Evolutionary conservation across 1,139 yeast species (phyloP).

Genomic region (Barnettozyma hawaiiensis): DNA sequence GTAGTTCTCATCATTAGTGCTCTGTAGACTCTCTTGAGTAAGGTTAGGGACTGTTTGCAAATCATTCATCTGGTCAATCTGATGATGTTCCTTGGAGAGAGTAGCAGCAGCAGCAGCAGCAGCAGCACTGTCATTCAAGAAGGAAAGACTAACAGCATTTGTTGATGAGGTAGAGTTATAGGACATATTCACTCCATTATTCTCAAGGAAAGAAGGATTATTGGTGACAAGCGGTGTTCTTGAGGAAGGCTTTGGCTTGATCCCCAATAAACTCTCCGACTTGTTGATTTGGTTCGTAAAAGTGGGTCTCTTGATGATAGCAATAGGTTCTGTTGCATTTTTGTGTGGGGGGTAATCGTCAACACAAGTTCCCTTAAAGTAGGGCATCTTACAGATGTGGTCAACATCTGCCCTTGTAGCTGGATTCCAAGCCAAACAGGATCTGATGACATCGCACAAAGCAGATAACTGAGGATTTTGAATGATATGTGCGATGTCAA

Average conservation of each 20-base stretch:
- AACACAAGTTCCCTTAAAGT: slow-evolving; percentile 43
- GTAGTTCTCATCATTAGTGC: slow-evolving; percentile 18
- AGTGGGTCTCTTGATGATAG: slow-evolving; percentile 1
- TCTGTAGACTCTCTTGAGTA: slow-evolving; percentile 13
- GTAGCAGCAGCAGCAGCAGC: too few species aligned
- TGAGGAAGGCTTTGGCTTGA: slow-evolving; percentile 1
- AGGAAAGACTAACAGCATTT: slow-evolving; percentile 5
- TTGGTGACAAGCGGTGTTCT: neutral
- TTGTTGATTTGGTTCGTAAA: slow-evolving; percentile 7
- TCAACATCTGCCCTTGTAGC: slow-evolving; percentile 43
- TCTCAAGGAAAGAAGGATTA: neutral
- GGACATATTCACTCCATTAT: neutral
- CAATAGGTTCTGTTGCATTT: neutral
- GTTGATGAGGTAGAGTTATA: slow-evolving; percentile 3
- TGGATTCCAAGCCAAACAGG: slow-evolving; percentile 67
- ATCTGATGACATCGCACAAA: slow-evolving; percentile 46
- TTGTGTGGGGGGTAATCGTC: slow-evolving; percentile 12
- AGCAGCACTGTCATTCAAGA: slow-evolving; percentile 4
- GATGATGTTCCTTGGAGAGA: neutral
- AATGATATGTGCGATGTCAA: slow-evolving; percentile 33
- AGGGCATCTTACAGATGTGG: slow-evolving; percentile 42
- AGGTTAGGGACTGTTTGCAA: slow-evolving; percentile 10
- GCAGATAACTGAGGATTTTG: slow-evolving; percentile 34
- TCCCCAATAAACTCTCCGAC: slow-evolving; percentile 6
- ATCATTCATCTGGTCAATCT: neutral